A percentile compares a stretch with the other conserved stretches of the same genome.
These are phyloP conservation scores for Trametes sanguinea DNA, from an alignment of 768 basidiomycete species.

Conservation along the genomic window DNA sequence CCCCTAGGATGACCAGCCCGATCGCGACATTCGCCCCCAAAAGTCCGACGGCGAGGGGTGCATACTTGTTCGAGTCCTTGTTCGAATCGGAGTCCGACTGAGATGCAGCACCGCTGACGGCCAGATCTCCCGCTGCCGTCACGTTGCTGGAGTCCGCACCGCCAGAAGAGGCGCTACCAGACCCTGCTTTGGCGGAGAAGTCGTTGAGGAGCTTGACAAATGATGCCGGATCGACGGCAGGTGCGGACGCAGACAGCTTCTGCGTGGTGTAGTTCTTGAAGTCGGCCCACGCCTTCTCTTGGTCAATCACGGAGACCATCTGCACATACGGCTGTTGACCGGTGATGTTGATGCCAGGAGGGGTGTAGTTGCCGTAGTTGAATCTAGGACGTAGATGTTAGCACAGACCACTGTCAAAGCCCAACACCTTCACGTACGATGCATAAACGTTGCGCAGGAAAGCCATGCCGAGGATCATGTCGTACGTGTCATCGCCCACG, in stretches of 20 bases:
- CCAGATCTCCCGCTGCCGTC: background rate
- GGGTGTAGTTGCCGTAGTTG: conserved; percentile 28
- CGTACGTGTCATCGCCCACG: conserved; percentile 36
- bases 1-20: background rate
- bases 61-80: background rate
- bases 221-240: background rate
- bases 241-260: background rate
- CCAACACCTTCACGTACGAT: conserved; percentile 22
- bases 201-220: background rate
- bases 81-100: background rate
- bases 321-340: conserved; percentile 33
- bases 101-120: background rate
- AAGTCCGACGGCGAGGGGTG: background rate
- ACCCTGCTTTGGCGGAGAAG: background rate
- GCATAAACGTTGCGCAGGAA: conserved; percentile 39
- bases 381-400: conserved; percentile 11
- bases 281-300: conserved; percentile 26
- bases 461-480: conserved; percentile 35
- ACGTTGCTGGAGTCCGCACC: background rate
- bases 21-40: conserved; percentile 4
- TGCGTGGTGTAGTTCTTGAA: conserved; percentile 17
- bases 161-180: background rate
- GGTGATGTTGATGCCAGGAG: conserved; percentile 18
- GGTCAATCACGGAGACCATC: conserved; percentile 29
- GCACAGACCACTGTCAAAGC: too few species aligned